Percentiles rank a stretch among this genome's conserved stretches.
Evolutionary conservation across 2,329 filamentous ascomycete genomes (phyloP).

Genomic region (Escovopsis weberi): DNA sequence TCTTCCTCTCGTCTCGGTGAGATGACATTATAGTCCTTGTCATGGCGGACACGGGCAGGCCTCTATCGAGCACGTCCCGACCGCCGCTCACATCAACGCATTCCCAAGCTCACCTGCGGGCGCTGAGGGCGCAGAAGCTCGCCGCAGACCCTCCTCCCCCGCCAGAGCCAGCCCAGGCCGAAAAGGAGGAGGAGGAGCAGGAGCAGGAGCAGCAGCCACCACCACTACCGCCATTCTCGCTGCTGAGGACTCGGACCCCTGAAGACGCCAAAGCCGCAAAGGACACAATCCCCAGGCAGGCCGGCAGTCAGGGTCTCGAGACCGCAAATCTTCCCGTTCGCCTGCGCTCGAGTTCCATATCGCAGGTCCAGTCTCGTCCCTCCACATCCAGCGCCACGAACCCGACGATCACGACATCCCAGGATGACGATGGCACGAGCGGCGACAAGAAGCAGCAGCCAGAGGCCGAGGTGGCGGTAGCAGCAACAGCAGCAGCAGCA

Average conservation of each 20-base stretch:
- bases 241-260: too few species aligned
- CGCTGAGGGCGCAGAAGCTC: conserved; percentile 41
- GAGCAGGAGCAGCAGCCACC: conserved; percentile 7
- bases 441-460: conserved; percentile 10
- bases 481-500: too few species aligned
- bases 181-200: conserved; percentile 20
- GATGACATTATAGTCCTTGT: conserved; percentile 4
- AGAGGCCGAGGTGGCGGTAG: too few species aligned
- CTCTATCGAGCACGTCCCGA: conserved; percentile 17
- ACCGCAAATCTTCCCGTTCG: conserved; percentile 36
- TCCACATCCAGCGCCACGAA: conserved; percentile 12
- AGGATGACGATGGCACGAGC: conserved; percentile 27
- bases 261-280: conserved; percentile 6
- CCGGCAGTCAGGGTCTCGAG: conserved; percentile 40
- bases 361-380: conserved; percentile 18
- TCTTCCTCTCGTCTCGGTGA: too few species aligned
- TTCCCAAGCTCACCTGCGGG: conserved; percentile 11
- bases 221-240: conserved; percentile 20
- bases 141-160: conserved; percentile 16
- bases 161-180: conserved; percentile 15
- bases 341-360: conserved; percentile 38
- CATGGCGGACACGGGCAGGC: conserved; percentile 29
- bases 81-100: conserved; percentile 15
- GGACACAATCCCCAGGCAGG: conserved; percentile 49
- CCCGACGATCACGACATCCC: conserved; percentile 21